Base-by-base conservation (phyloP, 2,329 filamentous ascomycete genomes). In the Neonectria coccinea region DNA sequence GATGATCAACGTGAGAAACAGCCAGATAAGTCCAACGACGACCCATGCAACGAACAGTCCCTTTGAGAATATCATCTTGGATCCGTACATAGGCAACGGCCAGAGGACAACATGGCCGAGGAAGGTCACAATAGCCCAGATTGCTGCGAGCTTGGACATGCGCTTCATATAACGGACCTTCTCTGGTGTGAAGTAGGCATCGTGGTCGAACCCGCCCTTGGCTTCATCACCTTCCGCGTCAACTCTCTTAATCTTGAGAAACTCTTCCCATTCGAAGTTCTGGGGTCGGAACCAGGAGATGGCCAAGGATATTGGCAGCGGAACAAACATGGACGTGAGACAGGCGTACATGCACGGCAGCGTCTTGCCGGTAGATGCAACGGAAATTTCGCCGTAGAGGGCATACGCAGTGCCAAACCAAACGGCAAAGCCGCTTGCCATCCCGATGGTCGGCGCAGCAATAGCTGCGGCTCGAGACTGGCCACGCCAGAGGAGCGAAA, bases 301-400 rank as follows among this genome's bases (percentile, higher is more conserved):
- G 9, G 81, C 33, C 10, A 82, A 56, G 0, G 82, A 81, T 63
- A 82, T 83, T 2, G 77, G 66, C 4, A 76, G 62, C 0, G 80
- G 78, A 41, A 73, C 74, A 39, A 82, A 66, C 16, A 76, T 71
- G 2, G 83, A 84, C 0, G 81, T 81, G 0, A 85, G 79, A 0
- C 82, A 83, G 6, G 83, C 84, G 56, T 83, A 85, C 12, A 86
- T 76, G 65, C 82, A 84, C 1, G 84, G 83, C 0, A 84, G 68
- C 0, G 80, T 79, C 45, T 77, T 69, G 2, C 82, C 83, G 0
- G 84, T 86, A 0, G 82, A 78, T 0, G 75, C 69, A 18, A 86
- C 78, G 0, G 79, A 78, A 0, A 85, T 78, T 5, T 76, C 75
- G 6, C 83, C 84, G 39, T 79, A 80, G 18, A 83, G 78, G 0